A percentile compares a stretch with the other conserved stretches of the same genome.
Conservation (phyloP, 1,284 basidiomycete genomes). For the Cronartium ribicola region DNA sequence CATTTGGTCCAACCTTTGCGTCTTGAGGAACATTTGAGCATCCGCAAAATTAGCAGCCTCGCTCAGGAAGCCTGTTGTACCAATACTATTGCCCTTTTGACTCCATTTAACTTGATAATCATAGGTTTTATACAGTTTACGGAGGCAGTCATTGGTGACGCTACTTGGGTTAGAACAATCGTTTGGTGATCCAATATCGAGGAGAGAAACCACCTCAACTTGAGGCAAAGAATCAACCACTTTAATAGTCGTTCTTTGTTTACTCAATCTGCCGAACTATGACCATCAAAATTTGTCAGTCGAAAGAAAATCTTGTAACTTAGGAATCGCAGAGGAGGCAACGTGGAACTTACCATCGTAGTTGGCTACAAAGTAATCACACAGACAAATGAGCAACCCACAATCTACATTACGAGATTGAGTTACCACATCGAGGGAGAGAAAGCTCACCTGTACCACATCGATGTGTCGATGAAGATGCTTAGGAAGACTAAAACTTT, state of each 20-base stretch:
- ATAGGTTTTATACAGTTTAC: constrained; percentile 27
- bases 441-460: constrained; percentile 30
- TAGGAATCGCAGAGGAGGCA: neutral
- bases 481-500: constrained; percentile 33
- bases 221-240: constrained; percentile 14
- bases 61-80: constrained; percentile 31
- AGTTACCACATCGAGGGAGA: too few species aligned
- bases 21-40: constrained; percentile 20
- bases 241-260: neutral
- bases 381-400: neutral
- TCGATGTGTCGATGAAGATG: constrained; percentile 39
- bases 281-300: neutral
- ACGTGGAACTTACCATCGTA: constrained; percentile 36
- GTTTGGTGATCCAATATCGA: constrained; percentile 4
- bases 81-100: constrained; percentile 22
- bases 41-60: constrained; percentile 26
- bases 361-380: constrained; percentile 16
- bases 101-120: constrained; percentile 5
- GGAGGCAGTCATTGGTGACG: constrained; percentile 36
- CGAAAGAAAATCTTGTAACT: neutral
- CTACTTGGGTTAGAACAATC: constrained; percentile 20
- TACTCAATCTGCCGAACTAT: constrained; percentile 34
- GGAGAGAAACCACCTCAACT: neutral
- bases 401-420: too few species aligned
- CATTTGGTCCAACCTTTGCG: constrained; percentile 17